Evolutionary conservation across 2,329 filamentous ascomycete genomes (phyloP).

Genomic region (Apiospora malaysiana): DNA sequence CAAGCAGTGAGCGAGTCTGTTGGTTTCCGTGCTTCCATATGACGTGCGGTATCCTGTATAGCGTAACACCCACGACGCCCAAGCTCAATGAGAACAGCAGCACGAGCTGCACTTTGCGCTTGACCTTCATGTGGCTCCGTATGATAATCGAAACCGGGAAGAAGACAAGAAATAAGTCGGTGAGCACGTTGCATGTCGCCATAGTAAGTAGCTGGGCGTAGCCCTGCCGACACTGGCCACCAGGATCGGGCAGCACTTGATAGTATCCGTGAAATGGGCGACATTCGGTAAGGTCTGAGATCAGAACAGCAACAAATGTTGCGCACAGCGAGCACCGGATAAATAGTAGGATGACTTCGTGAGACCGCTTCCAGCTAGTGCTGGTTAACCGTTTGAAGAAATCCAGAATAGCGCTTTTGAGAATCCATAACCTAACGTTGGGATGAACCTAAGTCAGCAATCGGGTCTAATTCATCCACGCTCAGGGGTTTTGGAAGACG

Average conservation of each 20-base stretch:
- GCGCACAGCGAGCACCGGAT: constrained; percentile 77
- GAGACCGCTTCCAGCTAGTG: constrained; percentile 79
- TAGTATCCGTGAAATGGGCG: constrained; percentile 76
- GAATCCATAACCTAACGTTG: constrained; percentile 79
- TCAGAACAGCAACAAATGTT: constrained; percentile 82
- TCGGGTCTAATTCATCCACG: background rate
- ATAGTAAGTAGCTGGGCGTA: constrained; percentile 88
- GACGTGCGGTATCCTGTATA: constrained; percentile 81
- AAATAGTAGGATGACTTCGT: constrained; percentile 71
- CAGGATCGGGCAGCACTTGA: constrained; percentile 86
- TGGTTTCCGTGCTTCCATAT: constrained; percentile 75
- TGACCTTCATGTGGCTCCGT: constrained; percentile 74
- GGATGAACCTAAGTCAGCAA: constrained; percentile 1
- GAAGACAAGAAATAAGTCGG: constrained; percentile 83
- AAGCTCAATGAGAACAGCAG: constrained; percentile 85
- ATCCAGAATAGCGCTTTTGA: constrained; percentile 89
- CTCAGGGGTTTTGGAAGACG: background rate
- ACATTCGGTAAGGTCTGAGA: constrained; percentile 85
- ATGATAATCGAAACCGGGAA: constrained; percentile 92
- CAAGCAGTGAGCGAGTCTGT: constrained; percentile 86
- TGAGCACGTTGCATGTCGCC: constrained; percentile 87
- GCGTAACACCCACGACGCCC: constrained; percentile 77
- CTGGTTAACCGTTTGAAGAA: constrained; percentile 88
- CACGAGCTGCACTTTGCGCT: constrained; percentile 80
- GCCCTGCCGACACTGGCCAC: constrained; percentile 82